Evolutionary conservation across 2,329 filamentous ascomycete genomes (phyloP), one percentile per base, ranked within the genome.

Genomic region (Pyrenophora seminiperda): DNA sequence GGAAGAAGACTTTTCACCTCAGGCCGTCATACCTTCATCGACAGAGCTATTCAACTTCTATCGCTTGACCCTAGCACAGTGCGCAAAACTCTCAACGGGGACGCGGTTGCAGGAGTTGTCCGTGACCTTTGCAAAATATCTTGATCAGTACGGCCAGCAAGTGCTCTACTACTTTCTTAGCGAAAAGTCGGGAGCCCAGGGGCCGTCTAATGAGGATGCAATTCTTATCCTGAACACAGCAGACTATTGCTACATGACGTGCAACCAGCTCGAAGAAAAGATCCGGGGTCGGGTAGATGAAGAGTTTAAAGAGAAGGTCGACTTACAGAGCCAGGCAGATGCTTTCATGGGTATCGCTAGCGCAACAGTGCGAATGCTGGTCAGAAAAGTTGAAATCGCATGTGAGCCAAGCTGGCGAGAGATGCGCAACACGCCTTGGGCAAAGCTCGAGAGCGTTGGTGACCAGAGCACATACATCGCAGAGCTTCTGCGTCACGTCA

Each of bases 1-100:
- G 0, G 94, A 97, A 59, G 94, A 99, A 62, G 94, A 99, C 47
- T 97, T 97, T 72, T 90, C 90, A 33, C 81, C 89, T 0, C 90
- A 96, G 70, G 86, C 90, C 36, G 93, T 99, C 48, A 93, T 97
- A 50, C 81, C 88, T 1, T 97, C 94, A 0, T 96, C 94, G 3
- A 97, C 96, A 37, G 94, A 99, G 69, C 83, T 99, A 0, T 99
- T 99, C 75, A 91, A 96, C 66, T 96, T 97, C 70, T 99, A 99
- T 76, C 91, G 96, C 54, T 83, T 93, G 51, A 93, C 91, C 0
- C 77, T 99, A 29, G 91, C 91, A 3, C 94, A 99, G 75, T 99
- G 94, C 73, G 91, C 94, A 3, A 97, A 97, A 72, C 81, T 99
- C 1, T 97, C 94, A 0, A 97, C 93, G 0, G 89, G 91, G n/a